Evolutionary conservation across 2,329 filamentous ascomycete species (phyloP).

Genomic region (Neofusicoccum kwambonambiense): DNA sequence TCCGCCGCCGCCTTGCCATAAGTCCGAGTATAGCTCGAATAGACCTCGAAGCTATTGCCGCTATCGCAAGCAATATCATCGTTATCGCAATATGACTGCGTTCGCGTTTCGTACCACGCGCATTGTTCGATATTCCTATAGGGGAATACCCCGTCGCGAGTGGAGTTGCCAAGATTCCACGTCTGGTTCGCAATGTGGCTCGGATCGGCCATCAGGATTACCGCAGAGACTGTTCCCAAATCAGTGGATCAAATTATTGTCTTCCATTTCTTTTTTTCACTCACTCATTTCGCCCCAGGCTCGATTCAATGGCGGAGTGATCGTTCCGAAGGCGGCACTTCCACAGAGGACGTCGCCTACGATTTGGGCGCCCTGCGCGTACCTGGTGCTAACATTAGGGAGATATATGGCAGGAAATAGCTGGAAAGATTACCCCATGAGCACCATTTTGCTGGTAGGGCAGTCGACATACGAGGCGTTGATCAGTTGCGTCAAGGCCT

Average conservation of each 20-base stretch:
- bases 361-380: neutral
- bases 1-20: neutral
- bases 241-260: neutral
- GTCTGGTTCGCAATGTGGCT: neutral
- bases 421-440: neutral
- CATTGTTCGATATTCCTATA: neutral
- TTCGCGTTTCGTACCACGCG: neutral
- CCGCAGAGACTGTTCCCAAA: neutral
- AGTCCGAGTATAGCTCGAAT: neutral
- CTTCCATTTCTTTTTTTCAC: neutral
- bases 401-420: neutral
- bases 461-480: neutral
- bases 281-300: neutral
- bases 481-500: neutral
- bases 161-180: neutral
- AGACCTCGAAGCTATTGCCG: neutral
- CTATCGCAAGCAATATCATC: neutral
- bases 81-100: neutral
- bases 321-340: neutral
- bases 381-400: neutral
- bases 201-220: neutral
- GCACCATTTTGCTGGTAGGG: neutral
- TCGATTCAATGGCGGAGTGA: neutral
- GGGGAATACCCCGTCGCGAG: neutral
- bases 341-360: neutral